phyloP scores from a whole-genome alignment of 1,284 basidiomycete genomes.

The Hortiboletus rubellus region DNA sequence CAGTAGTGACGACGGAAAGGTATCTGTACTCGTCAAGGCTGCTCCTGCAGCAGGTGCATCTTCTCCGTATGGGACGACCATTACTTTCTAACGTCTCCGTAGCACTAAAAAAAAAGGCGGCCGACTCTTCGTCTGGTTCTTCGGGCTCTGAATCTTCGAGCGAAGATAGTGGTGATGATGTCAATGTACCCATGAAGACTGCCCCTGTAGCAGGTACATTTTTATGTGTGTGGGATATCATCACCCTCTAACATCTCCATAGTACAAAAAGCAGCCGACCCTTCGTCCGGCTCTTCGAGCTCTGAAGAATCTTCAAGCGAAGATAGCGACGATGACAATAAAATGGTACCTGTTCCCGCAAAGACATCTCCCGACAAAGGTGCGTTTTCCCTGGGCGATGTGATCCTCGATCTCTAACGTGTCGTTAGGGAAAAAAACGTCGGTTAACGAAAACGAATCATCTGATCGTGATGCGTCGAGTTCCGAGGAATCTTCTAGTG shows the following conservation, averaged over 20 bases:
- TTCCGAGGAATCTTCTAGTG: slow-evolving; percentile 22
- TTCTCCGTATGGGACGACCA: not conserved
- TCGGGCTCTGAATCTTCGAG: slow-evolving; percentile 5
- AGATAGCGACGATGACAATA: slow-evolving; percentile 1
- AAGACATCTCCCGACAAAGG: slow-evolving; percentile 1
- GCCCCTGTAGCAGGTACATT: slow-evolving; percentile 1
- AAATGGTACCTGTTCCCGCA: not conserved
- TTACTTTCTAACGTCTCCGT: not conserved
- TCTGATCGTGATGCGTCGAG: slow-evolving; percentile 4
- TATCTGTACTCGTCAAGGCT: not conserved
- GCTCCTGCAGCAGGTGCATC: slow-evolving; percentile 1
- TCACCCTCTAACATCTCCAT: not conserved
- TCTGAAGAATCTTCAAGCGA: slow-evolving; percentile 22
- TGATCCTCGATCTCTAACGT: not conserved
- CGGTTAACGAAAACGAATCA: not conserved
- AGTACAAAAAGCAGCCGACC: slow-evolving; percentile 1
- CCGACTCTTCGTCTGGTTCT: slow-evolving; percentile 9
- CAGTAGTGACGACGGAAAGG: not conserved
- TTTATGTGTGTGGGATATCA: not conserved
- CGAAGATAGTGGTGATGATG: not conserved
- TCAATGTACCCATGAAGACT: not conserved
- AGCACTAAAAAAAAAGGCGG: slow-evolving; percentile 4
- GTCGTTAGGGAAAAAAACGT: not conserved
- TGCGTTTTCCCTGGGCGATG: not conserved
- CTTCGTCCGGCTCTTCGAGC: slow-evolving; percentile 16